Base-by-base conservation (phyloP, 2,329 filamentous ascomycete genomes). In the Cladosporium sp. region DNA sequence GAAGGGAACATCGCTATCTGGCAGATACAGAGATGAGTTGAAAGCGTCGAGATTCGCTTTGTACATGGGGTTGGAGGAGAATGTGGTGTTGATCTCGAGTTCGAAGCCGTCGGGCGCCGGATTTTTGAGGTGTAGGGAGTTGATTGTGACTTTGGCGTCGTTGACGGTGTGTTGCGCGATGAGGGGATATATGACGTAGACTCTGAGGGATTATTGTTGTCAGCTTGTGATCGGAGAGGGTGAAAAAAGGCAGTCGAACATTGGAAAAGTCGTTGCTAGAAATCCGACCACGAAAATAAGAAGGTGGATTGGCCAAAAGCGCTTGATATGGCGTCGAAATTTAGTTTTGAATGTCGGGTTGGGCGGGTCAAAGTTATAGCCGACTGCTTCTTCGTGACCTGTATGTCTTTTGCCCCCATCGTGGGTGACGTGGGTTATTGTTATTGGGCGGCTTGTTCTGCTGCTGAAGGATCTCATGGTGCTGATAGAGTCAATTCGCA, bases 101-200 rank as follows among this genome's bases (percentile, higher is more conserved):
- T 32, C 25, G 18, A 59, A 59, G 11, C 34, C 76, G 11, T 84
- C 74, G 0, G 83, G 74, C 0, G 78, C 76, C 8, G 86, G 85
- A 18, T 84, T 73, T 18, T 78, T 80, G 67, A 88, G 82, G 43
- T 80, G 70, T 72, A 87, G 79, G 21, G 77, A 75, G 1, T 78
- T 82, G 67, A 88, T 79, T 28, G 80, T 75, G 28, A 88, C 75
- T 5, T 77, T 80, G 1, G 86, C 83, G 32, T 80, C 75, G 69
- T 86, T 80, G 70, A 88, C 81, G 59, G 82, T 81, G 43, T 74
- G 65, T 70, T 88, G 86, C 34, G 85, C 85, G 65, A 85, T 85
- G 36, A 82, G 81, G 23, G 86, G 86, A 70, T 88, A 85, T 2
- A 75, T 86, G 61, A 88, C 86, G 70, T 82, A 88, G 54, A 88